These are phyloP conservation scores for Globisporangium cylindrosporum DNA, from an alignment of 352 stramenopile genomes.

Conservation along the genomic window DNA sequence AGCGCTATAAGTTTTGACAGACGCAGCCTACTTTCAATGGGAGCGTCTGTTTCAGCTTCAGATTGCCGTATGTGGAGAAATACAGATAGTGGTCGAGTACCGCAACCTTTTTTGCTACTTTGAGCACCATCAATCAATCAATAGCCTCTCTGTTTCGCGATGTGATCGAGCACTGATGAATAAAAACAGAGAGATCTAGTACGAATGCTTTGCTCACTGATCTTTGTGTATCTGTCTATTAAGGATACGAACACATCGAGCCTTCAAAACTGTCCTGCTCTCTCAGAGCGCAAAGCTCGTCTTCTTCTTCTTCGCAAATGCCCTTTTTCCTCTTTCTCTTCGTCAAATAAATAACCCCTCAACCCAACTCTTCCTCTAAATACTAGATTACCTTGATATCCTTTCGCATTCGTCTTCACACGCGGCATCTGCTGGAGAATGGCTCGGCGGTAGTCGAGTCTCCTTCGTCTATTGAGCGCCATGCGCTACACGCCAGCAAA, in stretches of 20 bases:
- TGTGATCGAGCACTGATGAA: too few species aligned
- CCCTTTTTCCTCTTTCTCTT: not conserved
- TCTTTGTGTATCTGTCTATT: not conserved
- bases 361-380: not conserved
- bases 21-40: too few species aligned
- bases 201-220: not conserved
- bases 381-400: conserved; percentile 2
- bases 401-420: not conserved
- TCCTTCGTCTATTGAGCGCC: too few species aligned
- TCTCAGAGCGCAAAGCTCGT: not conserved
- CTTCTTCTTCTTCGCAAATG: not conserved
- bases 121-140: too few species aligned
- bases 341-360: conserved; percentile 1
- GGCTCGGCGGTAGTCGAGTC: not conserved
- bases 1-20: too few species aligned
- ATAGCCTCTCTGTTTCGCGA: too few species aligned
- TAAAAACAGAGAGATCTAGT: too few species aligned
- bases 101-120: too few species aligned
- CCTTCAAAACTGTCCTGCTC: not conserved
- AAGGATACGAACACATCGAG: not conserved
- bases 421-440: not conserved
- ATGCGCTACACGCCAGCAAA: too few species aligned
- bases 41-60: too few species aligned
- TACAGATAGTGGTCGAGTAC: too few species aligned
- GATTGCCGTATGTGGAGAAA: too few species aligned